Evolutionary conservation across 2,329 filamentous ascomycete species (phyloP).

Genomic region (Fusarium transvaalense): DNA sequence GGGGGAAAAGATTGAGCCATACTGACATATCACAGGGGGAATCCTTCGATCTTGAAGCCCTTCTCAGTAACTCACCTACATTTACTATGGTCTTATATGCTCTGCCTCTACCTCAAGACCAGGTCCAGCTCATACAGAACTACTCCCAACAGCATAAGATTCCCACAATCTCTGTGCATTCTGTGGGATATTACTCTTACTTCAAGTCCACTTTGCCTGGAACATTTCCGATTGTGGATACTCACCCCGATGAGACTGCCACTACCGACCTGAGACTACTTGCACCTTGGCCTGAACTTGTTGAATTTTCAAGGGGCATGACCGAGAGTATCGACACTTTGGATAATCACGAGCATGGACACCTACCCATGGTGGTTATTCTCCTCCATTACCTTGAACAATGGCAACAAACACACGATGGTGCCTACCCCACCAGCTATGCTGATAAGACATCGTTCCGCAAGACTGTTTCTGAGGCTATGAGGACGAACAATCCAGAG

Average conservation of each 20-base stretch:
- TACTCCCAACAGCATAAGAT: slow-evolving; percentile 70
- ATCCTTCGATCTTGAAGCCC: slow-evolving; percentile 53
- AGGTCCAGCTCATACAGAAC: slow-evolving; percentile 59
- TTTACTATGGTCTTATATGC: slow-evolving; percentile 70
- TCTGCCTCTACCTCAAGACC: slow-evolving; percentile 60
- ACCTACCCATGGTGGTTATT: slow-evolving; percentile 88
- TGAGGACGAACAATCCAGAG: slow-evolving; percentile 80
- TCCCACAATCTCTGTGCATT: slow-evolving; percentile 86
- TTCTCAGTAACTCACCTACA: slow-evolving; percentile 56
- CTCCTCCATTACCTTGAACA: slow-evolving; percentile 83
- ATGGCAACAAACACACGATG: slow-evolving; percentile 81
- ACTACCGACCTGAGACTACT: slow-evolving; percentile 88
- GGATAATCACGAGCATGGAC: slow-evolving; percentile 85
- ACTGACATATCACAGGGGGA: slow-evolving; percentile 44
- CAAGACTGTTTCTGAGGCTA: slow-evolving; percentile 73
- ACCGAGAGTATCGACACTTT: slow-evolving; percentile 77
- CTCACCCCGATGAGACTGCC: slow-evolving; percentile 88
- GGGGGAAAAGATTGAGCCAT: neutral
- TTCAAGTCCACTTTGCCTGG: slow-evolving; percentile 83
- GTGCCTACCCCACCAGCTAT: slow-evolving; percentile 77
- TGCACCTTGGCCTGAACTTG: slow-evolving; percentile 86
- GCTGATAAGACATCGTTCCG: slow-evolving; percentile 89
- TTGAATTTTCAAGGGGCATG: slow-evolving; percentile 73
- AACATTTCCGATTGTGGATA: slow-evolving; percentile 94
- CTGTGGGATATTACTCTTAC: slow-evolving; percentile 90